Percentiles rank a stretch among this genome's conserved stretches.
phyloP scores from a whole-genome alignment of 2,329 filamentous ascomycete species.

The Fusarium sp. region DNA sequence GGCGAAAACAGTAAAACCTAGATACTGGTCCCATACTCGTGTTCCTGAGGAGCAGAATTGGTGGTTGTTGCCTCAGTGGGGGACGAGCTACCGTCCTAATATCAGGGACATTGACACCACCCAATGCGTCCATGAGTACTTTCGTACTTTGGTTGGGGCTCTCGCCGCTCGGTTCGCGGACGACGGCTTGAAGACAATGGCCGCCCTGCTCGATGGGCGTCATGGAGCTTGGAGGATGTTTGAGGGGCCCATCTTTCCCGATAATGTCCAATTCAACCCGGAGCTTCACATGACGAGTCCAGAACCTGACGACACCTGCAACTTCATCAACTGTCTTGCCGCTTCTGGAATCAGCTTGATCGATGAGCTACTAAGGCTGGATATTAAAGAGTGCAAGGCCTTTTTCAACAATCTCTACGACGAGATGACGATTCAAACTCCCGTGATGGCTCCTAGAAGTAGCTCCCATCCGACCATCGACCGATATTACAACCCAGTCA shows the following conservation, averaged over 20 bases:
- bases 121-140: conserved; percentile 22
- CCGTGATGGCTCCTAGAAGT: background rate
- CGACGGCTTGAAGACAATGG: background rate
- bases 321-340: conserved; percentile 11
- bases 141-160: conserved; percentile 11
- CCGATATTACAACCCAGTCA: background rate
- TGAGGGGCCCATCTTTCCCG: conserved; percentile 6
- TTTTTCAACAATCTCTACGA: conserved; percentile 2
- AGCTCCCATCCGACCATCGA: background rate
- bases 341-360: background rate
- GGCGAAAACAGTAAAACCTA: background rate
- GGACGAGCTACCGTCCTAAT: background rate
- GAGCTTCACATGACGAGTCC: conserved; percentile 3
- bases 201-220: background rate
- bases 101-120: conserved; percentile 2
- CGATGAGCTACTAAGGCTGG: background rate
- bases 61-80: background rate
- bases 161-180: background rate
- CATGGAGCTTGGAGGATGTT: too few relatives aligned
- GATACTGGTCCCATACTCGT: background rate
- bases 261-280: conserved; percentile 9
- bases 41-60: background rate
- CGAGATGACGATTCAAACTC: background rate
- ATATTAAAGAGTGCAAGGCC: background rate
- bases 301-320: background rate